Base-by-base conservation (phyloP, 805 yeast genomes). In the Lipomyces sp. region DNA sequence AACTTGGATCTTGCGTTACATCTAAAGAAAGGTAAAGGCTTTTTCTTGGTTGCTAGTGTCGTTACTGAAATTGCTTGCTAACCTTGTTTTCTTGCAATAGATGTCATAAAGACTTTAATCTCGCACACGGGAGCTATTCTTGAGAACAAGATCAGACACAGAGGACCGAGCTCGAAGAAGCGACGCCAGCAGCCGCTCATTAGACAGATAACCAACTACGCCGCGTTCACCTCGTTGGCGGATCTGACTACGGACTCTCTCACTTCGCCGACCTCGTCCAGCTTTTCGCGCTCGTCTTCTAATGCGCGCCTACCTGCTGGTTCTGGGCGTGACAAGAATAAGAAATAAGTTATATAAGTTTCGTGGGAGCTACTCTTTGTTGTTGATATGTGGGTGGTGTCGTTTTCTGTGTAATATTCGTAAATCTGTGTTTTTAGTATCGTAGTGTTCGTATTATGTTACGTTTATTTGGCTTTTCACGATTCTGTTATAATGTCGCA, bases 61-160 rank as follows among this genome's bases (percentile, higher is more conserved):
- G 24, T n/a, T 21, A 28, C 22, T 24, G 23, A 10, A 19, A 22
- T 2, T 18, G 31, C 29, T 22, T 1, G n/a, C n/a, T 31, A n/a
- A n/a, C n/a, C n/a, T n/a, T n/a, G n/a, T n/a, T n/a, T 37, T 18
- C 22, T 40, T 46, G 29, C 39, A 31, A 2, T 23, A 52, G 70
- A 71, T 51, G 63, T 72, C 14, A 62, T 72, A 38, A 66, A 65
- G 55, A 63, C 70, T 1, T 59, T 73, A 37, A 58, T 72, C 31
- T 65, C 64, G n/a, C 75, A 73, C 50, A 76, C 90, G 0, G 96
- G 95, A 2, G 80, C 83, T 51, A 78, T 91, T 44, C 64, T 90
- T 32, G 82, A 84, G n/a, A 87, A 87, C 64, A 88, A 86, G 67
- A 69, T 91, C 32, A 71, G 71, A 50, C 45, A 52, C 16, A 44